phyloP scores from a whole-genome alignment of 2,329 filamentous ascomycete genomes.

The Xylaria multiplex region DNA sequence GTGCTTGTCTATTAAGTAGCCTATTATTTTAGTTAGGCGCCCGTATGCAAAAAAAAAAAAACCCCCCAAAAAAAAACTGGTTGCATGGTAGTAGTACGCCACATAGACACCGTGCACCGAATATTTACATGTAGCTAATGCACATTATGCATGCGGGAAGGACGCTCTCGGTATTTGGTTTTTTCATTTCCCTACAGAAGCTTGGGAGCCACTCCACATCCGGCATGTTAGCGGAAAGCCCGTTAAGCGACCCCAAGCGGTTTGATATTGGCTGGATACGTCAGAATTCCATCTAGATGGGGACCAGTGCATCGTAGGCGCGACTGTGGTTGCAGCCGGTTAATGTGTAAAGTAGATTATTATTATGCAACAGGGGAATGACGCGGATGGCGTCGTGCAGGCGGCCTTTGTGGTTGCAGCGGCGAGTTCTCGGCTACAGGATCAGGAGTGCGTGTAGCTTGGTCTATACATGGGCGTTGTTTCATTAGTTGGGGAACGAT shows the following conservation, averaged over 20 bases:
- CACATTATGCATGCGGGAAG: slow-evolving; percentile 2
- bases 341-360: slow-evolving; percentile 11
- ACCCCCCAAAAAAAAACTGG: neutral
- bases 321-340: slow-evolving; percentile 15
- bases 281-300: neutral
- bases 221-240: neutral
- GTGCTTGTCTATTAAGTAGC: neutral
- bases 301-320: slow-evolving; percentile 1
- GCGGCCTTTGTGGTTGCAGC: slow-evolving; percentile 1
- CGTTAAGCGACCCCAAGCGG: neutral
- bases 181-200: neutral
- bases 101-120: neutral
- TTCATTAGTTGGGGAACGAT: neutral
- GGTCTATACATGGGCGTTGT: slow-evolving; percentile 1
- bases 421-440: neutral
- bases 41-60: neutral
- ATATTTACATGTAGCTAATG: slow-evolving; percentile 6
- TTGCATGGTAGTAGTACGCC: neutral
- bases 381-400: neutral
- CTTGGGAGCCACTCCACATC: slow-evolving; percentile 1
- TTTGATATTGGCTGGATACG: neutral
- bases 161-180: neutral
- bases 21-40: neutral
- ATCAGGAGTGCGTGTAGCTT: neutral
- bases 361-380: neutral